Base-by-base conservation (phyloP, 2,329 filamentous ascomycete species). In the Fusarium keratoplasticum region DNA sequence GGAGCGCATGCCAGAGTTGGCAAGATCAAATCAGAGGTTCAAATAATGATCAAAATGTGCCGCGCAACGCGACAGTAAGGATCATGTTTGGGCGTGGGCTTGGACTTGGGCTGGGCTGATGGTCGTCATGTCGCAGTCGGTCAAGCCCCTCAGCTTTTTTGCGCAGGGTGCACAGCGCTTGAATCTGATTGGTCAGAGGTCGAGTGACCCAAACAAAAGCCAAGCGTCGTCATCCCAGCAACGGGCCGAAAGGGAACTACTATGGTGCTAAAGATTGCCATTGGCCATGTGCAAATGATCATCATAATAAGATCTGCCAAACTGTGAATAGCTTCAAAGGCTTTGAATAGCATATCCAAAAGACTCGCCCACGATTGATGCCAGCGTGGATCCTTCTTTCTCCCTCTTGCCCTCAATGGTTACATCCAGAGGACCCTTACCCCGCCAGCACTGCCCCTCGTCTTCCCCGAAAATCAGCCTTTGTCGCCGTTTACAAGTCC, bases 61-160 rank as follows among this genome's bases (percentile, higher is more conserved):
- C 52, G 58, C 40, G 31, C 33, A 8, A 14, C 35, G 55, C 52
- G 38, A 44, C 54, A 57, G 40, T 58, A 60, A 52, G 42, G 57
- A 52, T 67, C 75, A 72, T 77, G 52, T 69, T 72, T 31, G 59
- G 64, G 44, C 25, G 3, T 50, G 44, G 61, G 55, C 63, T 44
- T 33, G 50, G 63, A 55, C 63, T 40, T 40, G 55, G 67, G 66
- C 50, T 42, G 33, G 61, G 52, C 50, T 40, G 65, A 61, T 62
- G 29, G 52, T 66, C 33, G 70, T 69, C 68, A 72, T 68, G 69
- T 72, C 61, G 66, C 70, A 61, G 67, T 66, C 62, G 66, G 60
- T 65, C 66, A 67, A 77, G 75, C 75, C 75, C 75, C 75, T 76
- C 76, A 77, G 69, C 69, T 72, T 64, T 71, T 64, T 67, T 64